Conservation (phyloP, 2,329 filamentous ascomycete species). For the Purpureocillium takamizusanense region DNA sequence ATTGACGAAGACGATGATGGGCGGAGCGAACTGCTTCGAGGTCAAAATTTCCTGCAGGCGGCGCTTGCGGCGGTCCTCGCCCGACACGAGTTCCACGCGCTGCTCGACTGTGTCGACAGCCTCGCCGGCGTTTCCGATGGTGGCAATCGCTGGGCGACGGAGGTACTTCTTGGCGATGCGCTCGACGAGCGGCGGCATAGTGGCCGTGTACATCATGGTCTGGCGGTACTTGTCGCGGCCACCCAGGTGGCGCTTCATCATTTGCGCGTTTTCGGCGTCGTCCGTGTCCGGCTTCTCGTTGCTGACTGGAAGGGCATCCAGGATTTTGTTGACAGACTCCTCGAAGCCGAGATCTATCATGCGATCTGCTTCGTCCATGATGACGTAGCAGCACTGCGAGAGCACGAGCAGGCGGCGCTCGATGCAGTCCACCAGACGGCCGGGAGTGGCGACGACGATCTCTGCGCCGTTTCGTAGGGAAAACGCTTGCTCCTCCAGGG, state of each 20-base stretch:
- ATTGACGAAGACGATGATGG: constrained; percentile 99
- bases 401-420: constrained; percentile 86
- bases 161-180: constrained; percentile 96
- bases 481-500: constrained; percentile 86
- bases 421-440: constrained; percentile 93
- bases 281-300: constrained; percentile 96
- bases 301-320: constrained; percentile 81
- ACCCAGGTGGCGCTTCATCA: constrained; percentile 75
- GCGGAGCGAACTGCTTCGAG: constrained; percentile 70
- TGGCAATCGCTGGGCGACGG: constrained; percentile 84
- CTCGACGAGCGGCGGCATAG: constrained; percentile 88
- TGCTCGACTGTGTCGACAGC: constrained; percentile 97
- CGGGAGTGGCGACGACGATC: constrained; percentile 96
- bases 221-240: constrained; percentile 78
- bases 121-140: constrained; percentile 88
- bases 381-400: constrained; percentile 94
- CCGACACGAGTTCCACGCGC: constrained; percentile 80
- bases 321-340: constrained; percentile 93
- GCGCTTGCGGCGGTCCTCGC: constrained; percentile 95
- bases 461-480: constrained; percentile 87
- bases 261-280: constrained; percentile 73
- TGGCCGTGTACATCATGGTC: constrained; percentile 99
- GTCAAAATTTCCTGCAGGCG: constrained; percentile 83
- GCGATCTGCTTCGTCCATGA: constrained; percentile 98
- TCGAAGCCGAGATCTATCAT: constrained; percentile 99